These are phyloP conservation scores for Raphanus raphanistrum DNA, from an alignment of 345 rosid genomes.

Conservation along the genomic window DNA sequence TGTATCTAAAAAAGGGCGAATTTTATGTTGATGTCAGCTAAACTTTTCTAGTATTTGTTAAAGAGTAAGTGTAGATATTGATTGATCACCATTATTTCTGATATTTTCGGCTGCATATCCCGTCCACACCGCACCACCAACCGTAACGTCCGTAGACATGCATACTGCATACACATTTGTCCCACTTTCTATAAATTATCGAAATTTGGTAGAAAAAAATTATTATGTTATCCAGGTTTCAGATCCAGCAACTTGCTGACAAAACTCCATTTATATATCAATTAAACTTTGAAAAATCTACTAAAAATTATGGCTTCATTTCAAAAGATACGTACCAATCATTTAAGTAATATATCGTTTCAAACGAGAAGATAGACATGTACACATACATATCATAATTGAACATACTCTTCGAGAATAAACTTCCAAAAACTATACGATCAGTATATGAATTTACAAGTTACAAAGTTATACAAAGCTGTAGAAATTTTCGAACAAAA, in stretches of 20 bases:
- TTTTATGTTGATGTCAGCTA: not conserved
- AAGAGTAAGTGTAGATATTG: not conserved
- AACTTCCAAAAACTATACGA: not conserved
- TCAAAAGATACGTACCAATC: not conserved
- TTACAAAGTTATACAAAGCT: not conserved
- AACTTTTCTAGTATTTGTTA: not conserved
- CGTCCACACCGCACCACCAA: constrained; percentile 30
- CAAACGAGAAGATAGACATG: constrained; percentile 5
- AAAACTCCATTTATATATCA: not conserved
- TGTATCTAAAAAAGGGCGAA: not conserved
- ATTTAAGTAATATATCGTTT: not conserved
- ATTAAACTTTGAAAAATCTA: not conserved
- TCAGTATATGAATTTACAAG: not conserved
- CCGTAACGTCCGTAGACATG: constrained; percentile 12
- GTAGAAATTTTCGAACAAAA: not conserved
- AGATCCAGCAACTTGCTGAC: constrained; percentile 5
- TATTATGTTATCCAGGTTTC: constrained; percentile 3
- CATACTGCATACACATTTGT: constrained; percentile 14
- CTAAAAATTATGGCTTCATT: not conserved
- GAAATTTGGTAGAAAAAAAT: not conserved
- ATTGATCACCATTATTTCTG: not conserved
- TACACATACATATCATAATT: not conserved
- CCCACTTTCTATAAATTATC: constrained; percentile 11
- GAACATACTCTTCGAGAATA: not conserved
- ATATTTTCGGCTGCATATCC: constrained; percentile 31